These are phyloP conservation scores for Pulveroboletus sp. DNA, from an alignment of 768 basidiomycete species.

Conservation along the genomic window DNA sequence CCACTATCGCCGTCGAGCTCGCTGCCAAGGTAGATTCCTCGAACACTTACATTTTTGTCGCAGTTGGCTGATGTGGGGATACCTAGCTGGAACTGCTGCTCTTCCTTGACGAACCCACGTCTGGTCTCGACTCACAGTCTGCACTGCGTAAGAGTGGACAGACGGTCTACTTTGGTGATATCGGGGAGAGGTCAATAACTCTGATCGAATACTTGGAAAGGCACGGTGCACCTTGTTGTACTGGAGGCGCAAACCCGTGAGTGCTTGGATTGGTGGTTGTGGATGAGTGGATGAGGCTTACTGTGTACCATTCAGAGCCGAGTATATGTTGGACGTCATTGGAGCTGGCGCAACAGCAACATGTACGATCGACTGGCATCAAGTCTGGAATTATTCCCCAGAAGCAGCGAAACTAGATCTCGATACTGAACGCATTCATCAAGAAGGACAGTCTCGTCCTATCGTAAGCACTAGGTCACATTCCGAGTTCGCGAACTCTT, in stretches of 20 bases:
- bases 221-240: conserved; percentile 19
- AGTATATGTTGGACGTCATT: conserved; percentile 49
- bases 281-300: neutral
- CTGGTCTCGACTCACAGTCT: conserved; percentile 49
- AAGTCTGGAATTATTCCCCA: conserved; percentile 42
- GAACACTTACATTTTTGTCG: neutral
- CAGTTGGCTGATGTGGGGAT: neutral
- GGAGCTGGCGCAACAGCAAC: conserved; percentile 52
- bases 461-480: conserved; percentile 18
- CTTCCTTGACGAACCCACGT: conserved; percentile 60
- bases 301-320: conserved; percentile 31
- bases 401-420: conserved; percentile 35
- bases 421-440: conserved; percentile 42
- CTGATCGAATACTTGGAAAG: conserved; percentile 23
- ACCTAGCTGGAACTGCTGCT: conserved; percentile 41
- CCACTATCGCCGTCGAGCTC: conserved; percentile 58
- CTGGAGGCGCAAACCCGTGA: conserved; percentile 22
- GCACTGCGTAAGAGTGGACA: conserved; percentile 53
- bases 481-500: conserved; percentile 36
- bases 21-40: conserved; percentile 44
- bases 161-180: conserved; percentile 62
- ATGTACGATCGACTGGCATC: conserved; percentile 44
- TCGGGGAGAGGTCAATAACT: conserved; percentile 20
- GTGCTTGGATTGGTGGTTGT: conserved; percentile 9
- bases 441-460: conserved; percentile 29